Evolutionary conservation across 345 rosid species (phyloP).

Genomic region (Eucalyptus paniculata): DNA sequence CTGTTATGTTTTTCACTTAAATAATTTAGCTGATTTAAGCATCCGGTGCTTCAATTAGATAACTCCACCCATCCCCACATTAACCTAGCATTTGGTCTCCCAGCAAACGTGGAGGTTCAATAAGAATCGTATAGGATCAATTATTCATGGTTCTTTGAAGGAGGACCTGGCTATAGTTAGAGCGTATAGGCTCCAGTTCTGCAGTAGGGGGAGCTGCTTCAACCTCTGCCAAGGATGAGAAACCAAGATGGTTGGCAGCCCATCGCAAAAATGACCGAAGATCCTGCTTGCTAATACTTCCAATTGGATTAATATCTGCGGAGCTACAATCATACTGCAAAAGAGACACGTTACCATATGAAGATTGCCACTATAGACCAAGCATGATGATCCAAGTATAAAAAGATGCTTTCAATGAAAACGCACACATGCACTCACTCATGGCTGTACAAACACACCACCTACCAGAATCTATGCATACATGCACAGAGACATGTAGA

Average conservation of each 20-base stretch:
- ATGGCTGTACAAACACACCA: not conserved
- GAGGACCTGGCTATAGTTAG: conserved; percentile 78
- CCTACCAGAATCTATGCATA: not conserved
- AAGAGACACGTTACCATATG: not conserved
- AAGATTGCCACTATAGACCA: not conserved
- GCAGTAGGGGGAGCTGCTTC: conserved; percentile 99
- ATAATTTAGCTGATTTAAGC: not conserved
- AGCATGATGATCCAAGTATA: not conserved
- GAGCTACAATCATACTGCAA: conserved; percentile 94
- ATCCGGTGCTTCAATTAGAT: not conserved
- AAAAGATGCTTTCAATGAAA: not conserved
- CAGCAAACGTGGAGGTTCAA: not conserved
- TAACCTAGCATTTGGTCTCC: not conserved
- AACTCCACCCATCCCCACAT: not conserved
- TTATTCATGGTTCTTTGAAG: not conserved
- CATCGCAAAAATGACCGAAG: conserved; percentile 70
- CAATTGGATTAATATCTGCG: conserved; percentile 95
- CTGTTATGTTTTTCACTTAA: not conserved
- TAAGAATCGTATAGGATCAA: not conserved
- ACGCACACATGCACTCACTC: not conserved
- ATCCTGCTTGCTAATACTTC: conserved; percentile 89
- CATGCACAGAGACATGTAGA: not conserved
- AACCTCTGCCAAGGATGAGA: conserved; percentile 71
- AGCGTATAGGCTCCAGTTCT: conserved; percentile 87
- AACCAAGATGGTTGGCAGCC: conserved; percentile 87